Percentiles rank a stretch among this genome's conserved stretches.
phyloP scores from a whole-genome alignment of 2,329 filamentous ascomycete genomes.

The Penicillium sp. region DNA sequence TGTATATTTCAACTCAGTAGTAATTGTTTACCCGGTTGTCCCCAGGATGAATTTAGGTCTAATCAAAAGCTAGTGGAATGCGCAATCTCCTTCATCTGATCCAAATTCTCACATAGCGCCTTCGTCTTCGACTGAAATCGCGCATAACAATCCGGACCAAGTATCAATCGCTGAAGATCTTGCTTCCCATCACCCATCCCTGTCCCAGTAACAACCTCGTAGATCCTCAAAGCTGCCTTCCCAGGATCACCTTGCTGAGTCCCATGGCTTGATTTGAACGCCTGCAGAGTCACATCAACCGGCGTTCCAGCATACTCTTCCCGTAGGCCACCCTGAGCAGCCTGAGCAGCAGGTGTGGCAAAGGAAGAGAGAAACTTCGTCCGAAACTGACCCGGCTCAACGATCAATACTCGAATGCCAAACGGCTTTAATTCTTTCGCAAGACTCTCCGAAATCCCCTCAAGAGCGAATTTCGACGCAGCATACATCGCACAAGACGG shows the following conservation, averaged over 20 bases:
- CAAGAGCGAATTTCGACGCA: background rate
- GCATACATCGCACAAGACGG: constrained; percentile 26
- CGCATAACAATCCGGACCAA: constrained; percentile 28
- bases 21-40: background rate
- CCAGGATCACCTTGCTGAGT: constrained; percentile 31
- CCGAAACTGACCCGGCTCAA: constrained; percentile 50
- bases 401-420: constrained; percentile 43
- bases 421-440: constrained; percentile 42
- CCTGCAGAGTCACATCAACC: constrained; percentile 25
- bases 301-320: constrained; percentile 31
- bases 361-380: constrained; percentile 43
- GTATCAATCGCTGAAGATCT: constrained; percentile 24
- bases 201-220: constrained; percentile 32
- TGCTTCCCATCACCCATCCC: constrained; percentile 29
- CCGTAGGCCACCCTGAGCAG: too few relatives aligned
- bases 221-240: constrained; percentile 28
- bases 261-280: constrained; percentile 18
- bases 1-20: too few relatives aligned
- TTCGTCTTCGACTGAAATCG: constrained; percentile 20
- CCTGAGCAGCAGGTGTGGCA: background rate
- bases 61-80: constrained; percentile 12
- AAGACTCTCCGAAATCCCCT: constrained; percentile 39
- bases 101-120: constrained; percentile 15
- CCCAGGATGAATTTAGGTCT: background rate
- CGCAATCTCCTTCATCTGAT: constrained; percentile 18